phyloP scores from a whole-genome alignment of 768 basidiomycete genomes.

The Tricholoma sp. region DNA sequence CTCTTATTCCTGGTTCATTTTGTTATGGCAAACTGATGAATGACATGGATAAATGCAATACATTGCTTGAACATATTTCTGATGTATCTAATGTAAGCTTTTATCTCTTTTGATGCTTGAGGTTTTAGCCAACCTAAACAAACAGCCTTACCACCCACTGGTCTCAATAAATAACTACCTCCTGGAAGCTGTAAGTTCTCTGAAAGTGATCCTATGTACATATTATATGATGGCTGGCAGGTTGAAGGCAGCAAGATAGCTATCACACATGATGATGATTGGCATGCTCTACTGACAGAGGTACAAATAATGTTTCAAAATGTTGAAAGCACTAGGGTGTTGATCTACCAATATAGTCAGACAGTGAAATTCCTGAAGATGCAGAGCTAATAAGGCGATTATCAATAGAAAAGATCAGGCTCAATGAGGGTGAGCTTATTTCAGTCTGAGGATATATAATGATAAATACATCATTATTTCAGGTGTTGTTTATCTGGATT shows the following conservation, averaged over 20 bases:
- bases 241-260: conserved; percentile 5
- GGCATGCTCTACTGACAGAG: conserved; percentile 8
- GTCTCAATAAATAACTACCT: conserved; percentile 10
- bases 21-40: neutral
- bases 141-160: conserved; percentile 11
- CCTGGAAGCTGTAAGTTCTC: conserved; percentile 6
- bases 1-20: neutral
- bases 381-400: too few relatives aligned
- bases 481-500: too few relatives aligned
- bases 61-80: conserved; percentile 3
- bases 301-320: neutral
- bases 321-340: neutral
- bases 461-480: too few relatives aligned
- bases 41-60: neutral
- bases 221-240: neutral
- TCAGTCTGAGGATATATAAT: too few relatives aligned
- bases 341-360: neutral
- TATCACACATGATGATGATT: conserved; percentile 16
- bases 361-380: neutral
- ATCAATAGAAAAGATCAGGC: too few relatives aligned
- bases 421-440: too few relatives aligned
- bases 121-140: neutral
- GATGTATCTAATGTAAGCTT: neutral
- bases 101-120: neutral
- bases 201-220: neutral